phyloP scores from a whole-genome alignment of 1,139 yeast genomes.

The Yamadazyma aaseri region DNA sequence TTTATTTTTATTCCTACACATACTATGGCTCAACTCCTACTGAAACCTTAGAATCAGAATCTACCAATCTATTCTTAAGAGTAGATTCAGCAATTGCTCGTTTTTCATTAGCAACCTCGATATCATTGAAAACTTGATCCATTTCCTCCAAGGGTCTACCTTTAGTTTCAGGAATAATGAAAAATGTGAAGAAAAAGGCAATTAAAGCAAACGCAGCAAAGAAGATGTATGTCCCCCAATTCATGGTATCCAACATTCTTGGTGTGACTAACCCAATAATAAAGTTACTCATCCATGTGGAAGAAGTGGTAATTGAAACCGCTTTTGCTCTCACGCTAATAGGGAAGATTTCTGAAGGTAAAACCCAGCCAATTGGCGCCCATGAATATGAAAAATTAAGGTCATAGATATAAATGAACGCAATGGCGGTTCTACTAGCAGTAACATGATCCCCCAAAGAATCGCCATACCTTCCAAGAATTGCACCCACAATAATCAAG shows the following conservation, averaged over 20 bases:
- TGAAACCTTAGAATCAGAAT: conserved; percentile 4
- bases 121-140: conserved; percentile 24
- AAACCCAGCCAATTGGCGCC: conserved; percentile 41
- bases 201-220: conserved; percentile 25
- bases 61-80: background rate
- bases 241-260: conserved; percentile 22
- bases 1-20: too few relatives aligned
- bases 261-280: conserved; percentile 32
- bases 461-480: conserved; percentile 49
- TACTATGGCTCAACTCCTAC: background rate
- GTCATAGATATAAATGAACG: conserved; percentile 38
- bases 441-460: conserved; percentile 13
- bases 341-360: conserved; percentile 45
- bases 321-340: conserved; percentile 25
- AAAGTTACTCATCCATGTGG: conserved; percentile 37
- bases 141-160: conserved; percentile 32
- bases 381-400: conserved; percentile 25
- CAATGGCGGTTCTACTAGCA: conserved; percentile 42
- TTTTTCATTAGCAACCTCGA: conserved; percentile 12
- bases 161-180: conserved; percentile 31
- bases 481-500: conserved; percentile 39
- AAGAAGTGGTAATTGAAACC: conserved; percentile 31
- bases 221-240: conserved; percentile 25
- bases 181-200: conserved; percentile 21
- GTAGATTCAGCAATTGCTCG: conserved; percentile 11